phyloP scores from a whole-genome alignment of 2,329 filamentous ascomycete genomes.

The Monilinia laxa region DNA sequence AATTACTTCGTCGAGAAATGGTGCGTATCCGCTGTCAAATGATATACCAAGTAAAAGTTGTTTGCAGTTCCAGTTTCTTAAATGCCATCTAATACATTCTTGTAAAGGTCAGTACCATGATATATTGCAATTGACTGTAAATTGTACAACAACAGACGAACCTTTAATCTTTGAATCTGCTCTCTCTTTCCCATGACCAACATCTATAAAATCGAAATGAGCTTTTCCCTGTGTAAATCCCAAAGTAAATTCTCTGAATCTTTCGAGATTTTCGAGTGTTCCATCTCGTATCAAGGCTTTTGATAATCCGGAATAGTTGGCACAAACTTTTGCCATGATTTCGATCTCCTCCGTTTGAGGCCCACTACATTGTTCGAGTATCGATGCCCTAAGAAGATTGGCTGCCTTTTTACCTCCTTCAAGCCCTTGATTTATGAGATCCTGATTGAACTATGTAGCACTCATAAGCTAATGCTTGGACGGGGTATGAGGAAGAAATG shows the following conservation, averaged over 20 bases:
- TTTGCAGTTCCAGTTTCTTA: constrained; percentile 61
- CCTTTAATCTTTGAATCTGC: constrained; percentile 62
- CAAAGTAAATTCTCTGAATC: constrained; percentile 56
- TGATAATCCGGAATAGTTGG: constrained; percentile 53
- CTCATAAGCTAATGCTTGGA: constrained; percentile 24
- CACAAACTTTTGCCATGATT: constrained; percentile 56
- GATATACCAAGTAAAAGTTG: constrained; percentile 61
- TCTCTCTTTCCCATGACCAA: constrained; percentile 58
- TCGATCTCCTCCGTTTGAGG: constrained; percentile 48
- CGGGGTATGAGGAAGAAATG: constrained; percentile 26
- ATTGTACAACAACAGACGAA: constrained; percentile 37
- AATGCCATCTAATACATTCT: constrained; percentile 52
- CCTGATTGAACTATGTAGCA: constrained; percentile 54
- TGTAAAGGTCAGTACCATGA: constrained; percentile 26
- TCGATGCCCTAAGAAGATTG: constrained; percentile 49
- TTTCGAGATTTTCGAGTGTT: constrained; percentile 46
- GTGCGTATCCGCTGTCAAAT: constrained; percentile 60
- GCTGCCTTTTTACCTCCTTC: constrained; percentile 44
- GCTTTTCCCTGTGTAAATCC: constrained; percentile 60
- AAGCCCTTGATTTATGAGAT: constrained; percentile 54
- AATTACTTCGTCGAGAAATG: constrained; percentile 57
- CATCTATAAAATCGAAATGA: constrained; percentile 63
- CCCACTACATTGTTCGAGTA: constrained; percentile 49
- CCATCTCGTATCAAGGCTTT: constrained; percentile 52
- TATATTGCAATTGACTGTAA: background rate